Base-by-base conservation (phyloP, 495 filamentous ascomycete species). In the Aspergillus bertholletiae region DNA sequence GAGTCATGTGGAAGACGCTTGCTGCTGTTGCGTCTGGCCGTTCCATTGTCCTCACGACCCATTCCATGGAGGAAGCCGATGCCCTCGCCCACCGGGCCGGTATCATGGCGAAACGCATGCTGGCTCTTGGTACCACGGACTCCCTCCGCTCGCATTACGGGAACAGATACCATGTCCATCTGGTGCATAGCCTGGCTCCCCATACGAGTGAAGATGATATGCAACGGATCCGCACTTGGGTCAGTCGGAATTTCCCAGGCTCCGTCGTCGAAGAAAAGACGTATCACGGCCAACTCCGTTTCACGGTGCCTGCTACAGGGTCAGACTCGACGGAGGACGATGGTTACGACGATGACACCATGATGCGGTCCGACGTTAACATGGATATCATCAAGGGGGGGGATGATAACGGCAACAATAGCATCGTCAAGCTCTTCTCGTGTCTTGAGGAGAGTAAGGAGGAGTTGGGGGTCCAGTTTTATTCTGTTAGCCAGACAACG, bases 211-310 rank as follows among this genome's bases (percentile, higher is more conserved):
- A 78, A 1, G 77, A 70, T n/a, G 87, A 89, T 53, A 89, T 90
- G 76, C 66, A 76, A 3, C 64, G 67, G 21, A 73, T 93, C 27
- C 77, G 82, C 54, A 18, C 43, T 0, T 95, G 88, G 87, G 78
- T 93, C 8, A 17, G 65, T 12, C 53, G 55, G 6, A 72, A 71
- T 9, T 83, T 92, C 54, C 72, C 75, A 0, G 78, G 77, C 4
- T 86, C 87, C 0, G 71, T 73, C 27, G 68, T 88, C 18, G 90
- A 95, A 66, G 79, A 84, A 9, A 82, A 87, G 63, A 85, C 80
- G 12, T 95, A 87, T 61, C 89, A 94, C 59, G 90, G 90, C 0
- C 90, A 95, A 64, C 70, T 96, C 62, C 74, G 88, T 6, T 95
- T 93, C 65, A 85, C 79, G 21, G 80, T 95, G 9, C 86, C 89